Evolutionary conservation across 1,139 yeast genomes (phyloP), one percentile per base, ranked within the genome.

Genomic region (Scheffersomyces illinoinensis): DNA sequence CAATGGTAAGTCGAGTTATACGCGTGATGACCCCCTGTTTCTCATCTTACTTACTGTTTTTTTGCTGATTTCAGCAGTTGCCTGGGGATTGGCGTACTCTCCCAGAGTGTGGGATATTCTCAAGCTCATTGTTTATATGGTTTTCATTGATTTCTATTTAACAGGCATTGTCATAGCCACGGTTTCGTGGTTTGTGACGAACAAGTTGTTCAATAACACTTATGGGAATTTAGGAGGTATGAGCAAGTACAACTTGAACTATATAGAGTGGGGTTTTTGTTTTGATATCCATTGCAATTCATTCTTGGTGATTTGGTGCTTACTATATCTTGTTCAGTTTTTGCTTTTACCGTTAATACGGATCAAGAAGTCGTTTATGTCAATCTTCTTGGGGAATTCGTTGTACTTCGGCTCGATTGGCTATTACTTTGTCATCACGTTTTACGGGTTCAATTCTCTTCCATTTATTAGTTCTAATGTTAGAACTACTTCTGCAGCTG

Each of bases 221-320:
- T 73, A 82, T 63, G 83, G 85, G 5, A 69, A 70, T 5, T 66
- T 70, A 14, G 74, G 77, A 19, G 56, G 62, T 12, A 56, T 60
- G n/a, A 62, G 63, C 26, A 65, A 62, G 54, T 73, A 73, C 61
- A 74, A 70, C 57, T 82, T 84, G 53, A 85, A 86, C 47, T 85
- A 86, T 63, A 81, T 93, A 54, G 97, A 92, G 69, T 93, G 97
- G 97, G 93, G 95, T 0, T 93, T 91, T 71, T 92, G 98, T 74
- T 93, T 93, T 72, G 98, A 93, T 70, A 88, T 93, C 26, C 98
- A 93, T 73, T 92, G 97, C 75, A 93, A 93, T 73, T 85, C 97
- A 47, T 93, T 91, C 68, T 77, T 93, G 65, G 79, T 90, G 33
- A 88, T 93, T 58, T 92, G 97, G 96, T 81, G 91, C 59, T 76